Base-by-base conservation (phyloP, 805 yeast genomes). In the Pichia insulana region DNA sequence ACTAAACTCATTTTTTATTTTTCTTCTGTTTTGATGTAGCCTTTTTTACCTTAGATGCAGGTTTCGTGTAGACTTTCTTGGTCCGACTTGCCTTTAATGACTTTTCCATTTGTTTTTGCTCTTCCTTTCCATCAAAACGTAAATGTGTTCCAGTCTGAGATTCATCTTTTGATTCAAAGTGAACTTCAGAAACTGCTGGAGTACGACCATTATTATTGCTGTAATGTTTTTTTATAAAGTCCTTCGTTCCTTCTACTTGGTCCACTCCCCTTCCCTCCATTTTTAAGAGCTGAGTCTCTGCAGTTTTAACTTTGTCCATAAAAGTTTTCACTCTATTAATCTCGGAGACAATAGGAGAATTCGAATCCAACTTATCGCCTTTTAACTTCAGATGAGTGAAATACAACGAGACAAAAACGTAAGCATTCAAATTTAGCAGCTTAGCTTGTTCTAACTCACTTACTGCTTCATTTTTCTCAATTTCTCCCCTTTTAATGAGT, bases 331-430 rank as follows among this genome's bases (percentile, higher is more conserved):
- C 80, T 47, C 88, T 67, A 7, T 65, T 68, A 40, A 85, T 63
- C 53, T 83, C 94, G 26, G 63, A 63, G 78, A 80, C 76, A 17
- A 87, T 73, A 2, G 81, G 78, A 50, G 82, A 86, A 7, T 61
- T 57, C 10, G 68, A 69, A 1, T 80, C 72, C 7, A 38, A 44
- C 44, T 78, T 74, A 13, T 68, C 58, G 1, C 90, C 90, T 13
- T 62, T 62, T 0, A 78, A 54, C 49, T 82, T 78, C 44, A 82
- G 57, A 52, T 78, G 74, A 4, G 82, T 71, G 58, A 73, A 80
- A 42, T 77, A 63, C 17, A 78, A 53, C 0, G 87, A 78, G 9
- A 76, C 65, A 22, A 79, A 50, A 2, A 75, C 64, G 57, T 80
- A 80, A 11, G 80, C 66, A 45, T 60, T 59, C 3, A 62, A 49